Evolutionary conservation across 768 basidiomycete species (phyloP), one percentile per base, ranked within the genome.

Genomic region (Mycena crocata): DNA sequence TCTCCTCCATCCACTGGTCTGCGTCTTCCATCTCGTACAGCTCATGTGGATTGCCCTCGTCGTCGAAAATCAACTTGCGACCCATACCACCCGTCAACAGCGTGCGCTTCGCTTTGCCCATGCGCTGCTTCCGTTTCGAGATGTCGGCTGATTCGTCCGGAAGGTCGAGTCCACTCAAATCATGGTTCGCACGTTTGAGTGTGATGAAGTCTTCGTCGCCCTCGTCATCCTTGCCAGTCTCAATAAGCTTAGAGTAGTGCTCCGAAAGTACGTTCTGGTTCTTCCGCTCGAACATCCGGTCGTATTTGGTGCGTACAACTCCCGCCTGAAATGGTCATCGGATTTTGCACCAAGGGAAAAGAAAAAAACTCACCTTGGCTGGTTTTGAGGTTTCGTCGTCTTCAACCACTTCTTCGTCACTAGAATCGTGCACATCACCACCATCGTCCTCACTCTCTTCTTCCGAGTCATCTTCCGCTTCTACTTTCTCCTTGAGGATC

Each of bases 251-350:
- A 62, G 83, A 85, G 81, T 98, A 98, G 77, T 98, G 96, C 65
- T 90, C 88, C 0, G 96, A 95, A 34, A 98, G 85, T 52, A 98
- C 90, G 68, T 90, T 91, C 77, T 98, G 96, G 76, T 98, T 98
- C 77, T 94, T 97, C 62, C 96, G 89, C 74, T 93, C 93, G 76
- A 98, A 99, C 96, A 99, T 98, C 57, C 94, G 89, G 78, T 98
- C 97, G 77, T 98, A 98, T 80, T 97, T 98, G 3, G 97, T 98
- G 55, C 93, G 88, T 0, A 93, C 90, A 45, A 78, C 81, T 13
- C 76, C 74, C 46, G 78, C 31, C 28, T 30, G 37, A 37, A 23
- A 49, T 35, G 9, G 50, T 19, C n/a, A n/a, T 59, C 15, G 39
- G 57, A 34, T 23, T 37, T 21, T 17, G 40, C 48, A 32, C 28